These are phyloP conservation scores for Pythium apleroticum DNA, from an alignment of 352 stramenopile genomes.

Conservation along the genomic window DNA sequence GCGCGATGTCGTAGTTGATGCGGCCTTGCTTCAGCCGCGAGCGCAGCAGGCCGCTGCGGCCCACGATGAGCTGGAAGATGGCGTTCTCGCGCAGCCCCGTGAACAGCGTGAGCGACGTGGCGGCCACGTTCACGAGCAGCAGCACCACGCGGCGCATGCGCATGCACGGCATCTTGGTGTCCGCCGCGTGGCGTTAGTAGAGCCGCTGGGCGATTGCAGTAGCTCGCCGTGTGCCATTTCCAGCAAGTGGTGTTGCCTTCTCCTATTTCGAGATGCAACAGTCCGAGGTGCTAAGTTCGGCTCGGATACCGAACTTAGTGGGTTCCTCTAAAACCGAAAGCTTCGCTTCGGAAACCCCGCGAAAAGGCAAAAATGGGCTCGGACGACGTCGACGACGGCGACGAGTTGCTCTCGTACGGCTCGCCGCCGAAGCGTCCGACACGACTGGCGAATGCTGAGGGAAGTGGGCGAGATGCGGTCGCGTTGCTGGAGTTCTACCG, in stretches of 20 bases:
- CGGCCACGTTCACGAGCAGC: constrained; percentile 23
- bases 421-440: constrained; percentile 42
- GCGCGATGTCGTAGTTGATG: constrained; percentile 49
- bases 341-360: background rate
- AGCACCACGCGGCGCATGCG: constrained; percentile 20
- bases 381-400: constrained; percentile 19
- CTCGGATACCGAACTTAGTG: background rate
- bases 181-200: background rate
- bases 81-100: constrained; percentile 35
- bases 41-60: constrained; percentile 25
- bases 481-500: constrained; percentile 64
- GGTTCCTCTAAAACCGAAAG: constrained; percentile 10
- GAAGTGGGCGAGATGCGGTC: constrained; percentile 10
- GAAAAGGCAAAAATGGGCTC: constrained; percentile 9
- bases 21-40: constrained; percentile 32
- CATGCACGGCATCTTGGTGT: background rate
- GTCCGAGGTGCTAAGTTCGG: background rate
- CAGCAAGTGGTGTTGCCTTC: too few relatives aligned
- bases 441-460: constrained; percentile 16
- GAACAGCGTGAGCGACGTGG: constrained; percentile 32
- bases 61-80: constrained; percentile 20
- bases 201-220: background rate
- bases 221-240: too few relatives aligned
- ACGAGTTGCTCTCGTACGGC: constrained; percentile 57
- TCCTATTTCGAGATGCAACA: background rate